A percentile compares a stretch with the other conserved stretches of the same genome.
phyloP scores from a whole-genome alignment of 1,139 yeast species.

The Pichia sp. region DNA sequence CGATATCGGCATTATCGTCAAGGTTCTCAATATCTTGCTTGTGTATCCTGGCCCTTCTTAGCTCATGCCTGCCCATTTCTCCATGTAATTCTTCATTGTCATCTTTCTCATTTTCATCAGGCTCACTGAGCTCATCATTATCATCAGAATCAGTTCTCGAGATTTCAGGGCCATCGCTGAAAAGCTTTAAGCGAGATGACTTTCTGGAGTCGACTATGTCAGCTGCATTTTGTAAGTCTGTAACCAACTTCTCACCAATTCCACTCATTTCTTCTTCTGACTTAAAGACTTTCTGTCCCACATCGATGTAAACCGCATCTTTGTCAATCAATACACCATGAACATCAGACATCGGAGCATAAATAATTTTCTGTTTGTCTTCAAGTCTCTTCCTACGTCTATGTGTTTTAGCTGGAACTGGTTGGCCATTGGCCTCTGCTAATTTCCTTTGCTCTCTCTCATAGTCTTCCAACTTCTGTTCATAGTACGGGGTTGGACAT shows the following conservation, averaged over 20 bases:
- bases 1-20: constrained; percentile 45
- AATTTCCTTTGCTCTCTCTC: constrained; percentile 67
- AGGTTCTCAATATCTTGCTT: constrained; percentile 38
- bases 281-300: constrained; percentile 51
- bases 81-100: constrained; percentile 38
- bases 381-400: constrained; percentile 86
- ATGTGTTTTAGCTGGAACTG: constrained; percentile 43
- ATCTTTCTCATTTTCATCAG: constrained; percentile 39
- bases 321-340: constrained; percentile 96
- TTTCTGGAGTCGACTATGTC: constrained; percentile 60
- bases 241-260: constrained; percentile 75
- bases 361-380: constrained; percentile 88
- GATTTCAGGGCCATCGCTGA: constrained; percentile 52
- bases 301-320: constrained; percentile 94
- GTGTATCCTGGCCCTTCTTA: constrained; percentile 59
- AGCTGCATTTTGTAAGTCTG: constrained; percentile 69
- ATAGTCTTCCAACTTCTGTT: constrained; percentile 75
- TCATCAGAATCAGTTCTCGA: constrained; percentile 38
- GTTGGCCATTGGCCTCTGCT: constrained; percentile 55
- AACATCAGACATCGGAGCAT: constrained; percentile 99
- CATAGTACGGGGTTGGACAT: constrained; percentile 93
- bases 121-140: constrained; percentile 35
- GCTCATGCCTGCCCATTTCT: constrained; percentile 52
- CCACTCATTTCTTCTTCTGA: constrained; percentile 51
- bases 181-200: constrained; percentile 60